Percentiles rank a stretch among this genome's conserved stretches.
Evolutionary conservation across 176 grass and related monocot species (phyloP).

Genomic region (Pharus latifolius): DNA sequence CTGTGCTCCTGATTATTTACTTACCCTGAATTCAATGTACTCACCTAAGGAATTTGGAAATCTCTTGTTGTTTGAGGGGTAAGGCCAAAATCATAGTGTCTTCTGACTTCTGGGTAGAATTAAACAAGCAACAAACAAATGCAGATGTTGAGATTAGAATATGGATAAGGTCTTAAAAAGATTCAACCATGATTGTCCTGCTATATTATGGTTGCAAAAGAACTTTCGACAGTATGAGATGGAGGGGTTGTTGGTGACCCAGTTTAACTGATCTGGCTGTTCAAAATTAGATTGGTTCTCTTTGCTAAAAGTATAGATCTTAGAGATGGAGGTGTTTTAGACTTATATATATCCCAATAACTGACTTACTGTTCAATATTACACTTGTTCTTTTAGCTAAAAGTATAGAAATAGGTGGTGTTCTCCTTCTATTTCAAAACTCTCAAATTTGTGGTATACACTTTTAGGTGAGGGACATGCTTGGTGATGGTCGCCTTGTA

Average conservation of each 20-base stretch:
- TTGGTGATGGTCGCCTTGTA: slow-evolving; percentile 96
- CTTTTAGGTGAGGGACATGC: slow-evolving; percentile 94
- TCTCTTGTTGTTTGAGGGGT: slow-evolving; percentile 5
- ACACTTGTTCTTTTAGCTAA: background rate
- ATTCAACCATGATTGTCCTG: background rate
- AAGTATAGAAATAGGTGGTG: background rate
- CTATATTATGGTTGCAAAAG: background rate
- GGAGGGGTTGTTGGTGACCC: background rate
- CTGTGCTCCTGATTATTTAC: background rate
- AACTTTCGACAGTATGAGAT: background rate
- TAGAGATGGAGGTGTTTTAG: background rate
- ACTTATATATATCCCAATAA: background rate
- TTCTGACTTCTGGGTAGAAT: background rate
- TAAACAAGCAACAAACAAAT: background rate
- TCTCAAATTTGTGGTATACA: slow-evolving; percentile 8
- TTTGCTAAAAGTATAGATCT: background rate
- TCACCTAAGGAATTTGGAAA: background rate
- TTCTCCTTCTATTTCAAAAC: background rate
- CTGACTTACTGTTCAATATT: background rate
- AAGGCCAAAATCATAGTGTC: background rate
- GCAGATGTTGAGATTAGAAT: background rate
- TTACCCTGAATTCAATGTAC: background rate
- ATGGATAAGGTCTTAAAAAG: background rate
- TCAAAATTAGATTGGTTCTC: background rate
- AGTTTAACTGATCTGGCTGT: background rate